Evolutionary conservation across 1,139 yeast species (phyloP), one percentile per base, ranked within the genome.

Genomic region (Yamadazyma friedrichii): DNA sequence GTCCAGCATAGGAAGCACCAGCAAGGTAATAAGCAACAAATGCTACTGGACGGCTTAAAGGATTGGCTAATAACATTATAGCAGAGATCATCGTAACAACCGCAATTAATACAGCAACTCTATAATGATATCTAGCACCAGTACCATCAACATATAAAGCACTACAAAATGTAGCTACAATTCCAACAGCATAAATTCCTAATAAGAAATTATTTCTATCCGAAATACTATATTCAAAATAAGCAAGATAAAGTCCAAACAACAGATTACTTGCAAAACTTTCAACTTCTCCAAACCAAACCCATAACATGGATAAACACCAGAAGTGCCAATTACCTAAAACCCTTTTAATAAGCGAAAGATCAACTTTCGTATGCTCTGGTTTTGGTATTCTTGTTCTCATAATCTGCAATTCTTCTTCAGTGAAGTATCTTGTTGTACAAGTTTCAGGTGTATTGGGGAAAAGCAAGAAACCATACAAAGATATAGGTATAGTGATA

Each of bases 321-420:
- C 76, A 79, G 80, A 80, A 78, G 50, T 76, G 80, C 84, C 84
- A 80, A 41, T 69, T 66, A 2, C 76, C 78, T 33, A 71, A 48
- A 1, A 78, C 78, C 50, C 84, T 66, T 40, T 65, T 62, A 34
- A 75, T 34, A 2, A 77, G 62, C 3, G 75, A 54, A 68, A 70
- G 62, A 49, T 75, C 74, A 32, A 76, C 60, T 15, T 52, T 51
- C n/a, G 70, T 64, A 31, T 56, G 47, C 52, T 63, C 41, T 34
- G 69, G 67, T 37, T 66, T 38, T 13, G 35, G 35, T 9, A 48
- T 33, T 38, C 61, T 53, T 25, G 42, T 44, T 34, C 61, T 49
- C n/a, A 65, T 64, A n/a, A 67, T 40, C 40, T 62, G 52, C 34
- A 64, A 62, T 29, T 68, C 74, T 40, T 65, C 71, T 22, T 61